phyloP scores from a whole-genome alignment of 139 green algal genomes.

The Pseudopediastrum boryanum region DNA sequence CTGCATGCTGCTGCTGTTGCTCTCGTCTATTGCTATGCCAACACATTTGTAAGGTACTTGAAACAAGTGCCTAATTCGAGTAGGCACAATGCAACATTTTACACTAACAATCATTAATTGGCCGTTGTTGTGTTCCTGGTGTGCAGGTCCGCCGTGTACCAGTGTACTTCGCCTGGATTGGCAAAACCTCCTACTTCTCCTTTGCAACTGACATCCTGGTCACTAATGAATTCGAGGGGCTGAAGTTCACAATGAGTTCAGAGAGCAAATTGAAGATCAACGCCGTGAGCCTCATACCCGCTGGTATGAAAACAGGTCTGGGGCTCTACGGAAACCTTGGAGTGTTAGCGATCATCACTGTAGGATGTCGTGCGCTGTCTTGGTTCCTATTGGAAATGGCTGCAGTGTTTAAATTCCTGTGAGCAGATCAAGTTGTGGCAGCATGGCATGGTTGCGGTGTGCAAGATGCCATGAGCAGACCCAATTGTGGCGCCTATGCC shows the following conservation, averaged over 20 bases:
- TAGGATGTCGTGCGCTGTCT: conserved; percentile 21
- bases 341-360: conserved; percentile 44
- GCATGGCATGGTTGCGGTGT: no score
- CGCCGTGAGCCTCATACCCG: neutral
- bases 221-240: conserved; percentile 41
- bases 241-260: conserved; percentile 28
- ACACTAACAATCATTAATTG: no score
- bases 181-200: conserved; percentile 38
- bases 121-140: no score
- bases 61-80: no score
- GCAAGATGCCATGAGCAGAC: no score
- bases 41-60: no score
- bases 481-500: no score
- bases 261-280: neutral
- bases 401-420: neutral
- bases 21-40: no score
- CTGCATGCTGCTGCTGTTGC: no score
- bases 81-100: no score
- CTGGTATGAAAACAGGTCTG: conserved; percentile 46
- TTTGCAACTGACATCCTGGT: conserved; percentile 38
- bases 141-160: conserved; percentile 31
- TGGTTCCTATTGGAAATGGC: conserved; percentile 12
- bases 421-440: no score
- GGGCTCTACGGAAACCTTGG: conserved; percentile 36
- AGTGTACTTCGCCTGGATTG: conserved; percentile 45